Base-by-base conservation (phyloP, 1,284 basidiomycete genomes). In the Trametes versicolor region DNA sequence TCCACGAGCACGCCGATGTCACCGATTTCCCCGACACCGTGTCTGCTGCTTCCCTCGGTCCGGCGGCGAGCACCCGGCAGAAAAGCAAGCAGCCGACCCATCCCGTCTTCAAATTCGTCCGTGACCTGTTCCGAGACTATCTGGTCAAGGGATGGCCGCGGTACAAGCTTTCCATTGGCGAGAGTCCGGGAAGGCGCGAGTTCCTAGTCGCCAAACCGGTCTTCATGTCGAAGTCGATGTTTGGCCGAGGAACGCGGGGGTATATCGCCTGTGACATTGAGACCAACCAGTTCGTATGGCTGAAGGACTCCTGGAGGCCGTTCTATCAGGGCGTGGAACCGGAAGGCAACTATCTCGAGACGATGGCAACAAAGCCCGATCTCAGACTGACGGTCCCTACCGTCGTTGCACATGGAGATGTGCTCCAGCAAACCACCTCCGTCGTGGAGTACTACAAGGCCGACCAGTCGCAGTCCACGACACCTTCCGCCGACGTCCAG, bases 231-330 rank as follows among this genome's bases (percentile, higher is more conserved):
- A 5, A 32, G 6, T 51, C 48, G 15, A 48, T 58, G 58, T 37
- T 45, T 27, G 53, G 65, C 13, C 61, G 61, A 13, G 57, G 34
- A 0, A 60, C 57, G 8, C 60, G 53, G 0, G 58, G 58, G 19
- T 66, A 55, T 48, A 25, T 63, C 39, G 61, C 60, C 2, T 13
- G 61, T 6, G 66, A 67, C 25, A 36, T 50, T 50, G 8, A 23
- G 17, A 56, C 50, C 34, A 48, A 52, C 15, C 25, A 37, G 5
- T 61, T 67, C 39, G 59, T 67, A 5, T 64, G 43, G 25, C 27
- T 67, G 49, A 67, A 67, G 51, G 65, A 67, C 36, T 43, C 60
- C 37, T 67, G 65, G 65, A 47, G 65, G 10, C 32, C 48, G 10
- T 50, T 29, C 48, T 57, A 60, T 21, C 39, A 49, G 19, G 29